phyloP scores from a whole-genome alignment of 176 grass and related monocot genomes.

The Phoenix roebelenii region DNA sequence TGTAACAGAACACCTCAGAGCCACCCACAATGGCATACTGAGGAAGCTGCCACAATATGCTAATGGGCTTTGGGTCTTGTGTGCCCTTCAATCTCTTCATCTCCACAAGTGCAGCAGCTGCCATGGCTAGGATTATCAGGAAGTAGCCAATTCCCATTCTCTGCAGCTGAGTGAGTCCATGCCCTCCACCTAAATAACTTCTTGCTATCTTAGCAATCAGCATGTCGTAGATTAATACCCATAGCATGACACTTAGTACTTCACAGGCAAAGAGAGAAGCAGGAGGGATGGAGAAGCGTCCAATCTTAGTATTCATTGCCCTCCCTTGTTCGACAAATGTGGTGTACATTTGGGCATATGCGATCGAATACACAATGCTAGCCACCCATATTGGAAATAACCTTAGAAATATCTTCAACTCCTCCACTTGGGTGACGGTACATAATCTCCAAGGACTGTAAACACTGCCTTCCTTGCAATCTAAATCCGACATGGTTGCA shows the following conservation, averaged over 20 bases:
- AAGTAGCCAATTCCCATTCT: slow-evolving; percentile 58
- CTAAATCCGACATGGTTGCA: slow-evolving; percentile 31
- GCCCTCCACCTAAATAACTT: slow-evolving; percentile 1
- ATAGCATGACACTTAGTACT: slow-evolving; percentile 41
- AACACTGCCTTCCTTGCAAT: slow-evolving; percentile 26
- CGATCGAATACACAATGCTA: slow-evolving; percentile 43
- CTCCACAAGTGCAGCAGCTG: slow-evolving; percentile 49
- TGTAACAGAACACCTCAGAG: slow-evolving; percentile 47
- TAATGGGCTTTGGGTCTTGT: slow-evolving; percentile 18
- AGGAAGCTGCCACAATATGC: slow-evolving; percentile 65
- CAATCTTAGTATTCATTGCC: slow-evolving; percentile 41
- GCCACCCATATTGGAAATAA: slow-evolving; percentile 53
- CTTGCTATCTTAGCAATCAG: slow-evolving; percentile 31
- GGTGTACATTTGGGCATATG: slow-evolving; percentile 63
- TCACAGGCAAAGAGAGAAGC: slow-evolving; percentile 58
- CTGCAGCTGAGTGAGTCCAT: slow-evolving; percentile 43
- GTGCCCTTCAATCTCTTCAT: slow-evolving; percentile 40
- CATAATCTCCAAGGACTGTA: slow-evolving; percentile 36
- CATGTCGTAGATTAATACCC: slow-evolving; percentile 55
- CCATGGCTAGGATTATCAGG: slow-evolving; percentile 63
- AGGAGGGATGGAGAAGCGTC: slow-evolving; percentile 39
- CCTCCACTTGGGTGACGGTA: slow-evolving; percentile 84
- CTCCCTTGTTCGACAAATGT: slow-evolving; percentile 73
- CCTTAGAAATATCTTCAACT: slow-evolving; percentile 55
- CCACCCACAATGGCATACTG: slow-evolving; percentile 57